These are phyloP conservation scores for Beauveria varroae DNA, from an alignment of 2,329 filamentous ascomycete species.

Conservation along the genomic window DNA sequence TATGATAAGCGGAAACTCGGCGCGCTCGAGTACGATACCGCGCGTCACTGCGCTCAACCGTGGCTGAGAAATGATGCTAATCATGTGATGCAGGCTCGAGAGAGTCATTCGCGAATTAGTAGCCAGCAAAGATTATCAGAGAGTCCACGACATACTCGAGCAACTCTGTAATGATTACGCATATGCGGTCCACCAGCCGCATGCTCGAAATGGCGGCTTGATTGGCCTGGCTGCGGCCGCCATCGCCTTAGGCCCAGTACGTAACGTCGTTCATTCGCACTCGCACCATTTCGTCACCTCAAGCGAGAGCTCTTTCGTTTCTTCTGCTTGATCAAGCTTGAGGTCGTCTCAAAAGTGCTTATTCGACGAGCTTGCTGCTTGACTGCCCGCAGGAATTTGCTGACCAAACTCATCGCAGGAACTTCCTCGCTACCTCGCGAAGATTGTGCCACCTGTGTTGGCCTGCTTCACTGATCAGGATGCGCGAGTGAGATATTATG, in stretches of 20 bases:
- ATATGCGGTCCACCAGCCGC: slow-evolving; percentile 92
- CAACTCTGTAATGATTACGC: slow-evolving; percentile 97
- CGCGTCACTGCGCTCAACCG: background rate
- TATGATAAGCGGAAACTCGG: slow-evolving; percentile 97
- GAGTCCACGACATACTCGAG: slow-evolving; percentile 81
- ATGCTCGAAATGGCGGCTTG: slow-evolving; percentile 90
- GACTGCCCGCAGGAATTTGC: background rate
- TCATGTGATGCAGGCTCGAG: slow-evolving; percentile 59
- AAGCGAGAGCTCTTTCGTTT: background rate
- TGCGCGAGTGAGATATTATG: slow-evolving; percentile 94
- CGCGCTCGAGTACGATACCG: slow-evolving; percentile 73
- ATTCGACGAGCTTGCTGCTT: background rate
- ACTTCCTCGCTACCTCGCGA: slow-evolving; percentile 81
- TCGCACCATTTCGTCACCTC: background rate
- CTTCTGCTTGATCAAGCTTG: background rate
- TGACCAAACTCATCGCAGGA: slow-evolving; percentile 47
- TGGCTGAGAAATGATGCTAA: slow-evolving; percentile 12
- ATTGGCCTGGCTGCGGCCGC: slow-evolving; percentile 93
- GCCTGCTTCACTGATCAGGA: slow-evolving; percentile 98
- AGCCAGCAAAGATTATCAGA: slow-evolving; percentile 66
- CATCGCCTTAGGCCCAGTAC: slow-evolving; percentile 85
- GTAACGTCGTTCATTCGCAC: slow-evolving; percentile 26
- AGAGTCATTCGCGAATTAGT: slow-evolving; percentile 81
- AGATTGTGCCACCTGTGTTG: slow-evolving; percentile 92
- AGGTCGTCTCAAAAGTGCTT: background rate